A percentile compares a stretch with the other conserved stretches of the same genome.
Evolutionary conservation across 345 rosid species (phyloP).

Genomic region (Lumnitzera littorea): DNA sequence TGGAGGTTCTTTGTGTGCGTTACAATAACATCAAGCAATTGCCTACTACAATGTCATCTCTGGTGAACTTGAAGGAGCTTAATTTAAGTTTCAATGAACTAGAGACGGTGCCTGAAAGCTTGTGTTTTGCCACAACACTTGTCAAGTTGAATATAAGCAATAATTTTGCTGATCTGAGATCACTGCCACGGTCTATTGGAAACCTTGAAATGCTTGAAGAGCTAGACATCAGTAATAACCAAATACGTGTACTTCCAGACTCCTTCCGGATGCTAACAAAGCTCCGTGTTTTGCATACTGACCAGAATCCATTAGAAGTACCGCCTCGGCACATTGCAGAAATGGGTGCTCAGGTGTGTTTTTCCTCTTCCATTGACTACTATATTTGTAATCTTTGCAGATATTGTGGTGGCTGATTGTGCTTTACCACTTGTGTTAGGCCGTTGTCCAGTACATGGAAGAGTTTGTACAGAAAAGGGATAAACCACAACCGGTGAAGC

Average conservation of each 20-base stretch:
- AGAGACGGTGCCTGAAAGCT: slow-evolving; percentile 89
- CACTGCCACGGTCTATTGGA: slow-evolving; percentile 83
- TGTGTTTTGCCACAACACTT: slow-evolving; percentile 77
- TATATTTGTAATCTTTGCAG: neutral
- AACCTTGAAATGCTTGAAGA: slow-evolving; percentile 93
- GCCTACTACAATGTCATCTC: slow-evolving; percentile 89
- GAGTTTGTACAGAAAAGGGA: slow-evolving; percentile 59
- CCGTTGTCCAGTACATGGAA: slow-evolving; percentile 79
- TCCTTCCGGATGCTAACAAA: slow-evolving; percentile 72
- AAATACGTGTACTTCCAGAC: slow-evolving; percentile 80
- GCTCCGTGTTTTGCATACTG: slow-evolving; percentile 49
- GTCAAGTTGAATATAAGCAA: slow-evolving; percentile 86
- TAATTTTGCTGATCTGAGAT: slow-evolving; percentile 82
- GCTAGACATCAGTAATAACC: slow-evolving; percentile 93
- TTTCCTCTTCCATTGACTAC: neutral
- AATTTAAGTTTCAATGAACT: slow-evolving; percentile 98
- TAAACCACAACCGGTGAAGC: slow-evolving; percentile 52
- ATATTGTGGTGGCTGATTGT: slow-evolving; percentile 2
- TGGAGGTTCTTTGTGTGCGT: slow-evolving; percentile 73
- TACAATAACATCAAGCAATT: slow-evolving; percentile 82
- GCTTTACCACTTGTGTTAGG: slow-evolving; percentile 37
- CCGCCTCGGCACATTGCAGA: slow-evolving; percentile 72
- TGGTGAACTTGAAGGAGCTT: slow-evolving; percentile 68
- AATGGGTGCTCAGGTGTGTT: slow-evolving; percentile 83
- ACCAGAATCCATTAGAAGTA: slow-evolving; percentile 86